These are phyloP conservation scores for Chromosphaera perkinsii DNA, from an alignment of 208 protist species.

Conservation along the genomic window DNA sequence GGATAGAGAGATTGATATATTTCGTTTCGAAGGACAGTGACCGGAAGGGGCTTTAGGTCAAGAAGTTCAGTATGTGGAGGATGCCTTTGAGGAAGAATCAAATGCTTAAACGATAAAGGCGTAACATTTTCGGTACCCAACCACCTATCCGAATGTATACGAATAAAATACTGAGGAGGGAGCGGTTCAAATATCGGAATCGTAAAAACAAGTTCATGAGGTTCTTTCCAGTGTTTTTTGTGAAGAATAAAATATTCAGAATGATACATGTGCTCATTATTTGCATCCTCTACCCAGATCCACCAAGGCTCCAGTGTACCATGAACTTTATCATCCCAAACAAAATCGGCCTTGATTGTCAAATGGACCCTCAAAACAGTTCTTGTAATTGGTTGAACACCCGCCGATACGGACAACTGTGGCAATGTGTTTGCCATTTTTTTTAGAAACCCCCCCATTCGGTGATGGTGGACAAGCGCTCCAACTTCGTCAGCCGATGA, in stretches of 20 bases:
- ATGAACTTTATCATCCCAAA: conserved; percentile 83
- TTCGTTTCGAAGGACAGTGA: conserved; percentile 75
- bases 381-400: conserved; percentile 93
- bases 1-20: conserved; percentile 69
- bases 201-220: conserved; percentile 74
- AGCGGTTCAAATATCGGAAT: conserved; percentile 92
- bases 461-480: conserved; percentile 14
- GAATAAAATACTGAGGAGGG: conserved; percentile 90
- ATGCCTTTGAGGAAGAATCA: conserved; percentile 86
- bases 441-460: conserved; percentile 56
- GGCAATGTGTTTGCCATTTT: conserved; percentile 2
- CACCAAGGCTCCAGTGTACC: conserved; percentile 83
- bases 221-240: conserved; percentile 37
- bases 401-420: conserved; percentile 66
- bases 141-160: conserved; percentile 88
- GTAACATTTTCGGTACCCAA: conserved; percentile 74
- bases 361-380: conserved; percentile 85
- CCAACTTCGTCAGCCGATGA: conserved; percentile 58
- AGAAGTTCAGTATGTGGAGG: conserved; percentile 88
- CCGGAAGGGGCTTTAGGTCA: conserved; percentile 82
- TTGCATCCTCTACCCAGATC: conserved; percentile 91
- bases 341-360: conserved; percentile 76
- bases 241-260: conserved; percentile 32
- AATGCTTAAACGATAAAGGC: conserved; percentile 81
- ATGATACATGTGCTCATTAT: conserved; percentile 61